A percentile compares a stretch with the other conserved stretches of the same genome.
phyloP scores from a whole-genome alignment of 176 grass and related monocot species.

The Dendrocalamus sinicus region DNA sequence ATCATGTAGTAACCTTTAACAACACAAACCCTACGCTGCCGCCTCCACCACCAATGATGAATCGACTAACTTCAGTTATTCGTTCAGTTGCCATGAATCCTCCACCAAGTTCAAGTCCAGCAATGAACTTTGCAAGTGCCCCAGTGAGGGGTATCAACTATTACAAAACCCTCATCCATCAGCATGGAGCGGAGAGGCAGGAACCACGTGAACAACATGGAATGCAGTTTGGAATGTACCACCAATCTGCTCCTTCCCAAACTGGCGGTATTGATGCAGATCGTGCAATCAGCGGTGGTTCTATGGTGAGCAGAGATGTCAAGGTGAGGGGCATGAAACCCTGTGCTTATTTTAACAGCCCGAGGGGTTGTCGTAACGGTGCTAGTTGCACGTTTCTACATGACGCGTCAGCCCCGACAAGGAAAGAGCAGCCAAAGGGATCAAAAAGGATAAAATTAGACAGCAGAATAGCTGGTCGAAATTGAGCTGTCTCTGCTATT shows the following conservation, averaged over 20 bases:
- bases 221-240: conserved; percentile 55
- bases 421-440: conserved; percentile 63
- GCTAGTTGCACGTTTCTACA: conserved; percentile 84
- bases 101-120: conserved; percentile 40
- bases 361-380: conserved; percentile 79
- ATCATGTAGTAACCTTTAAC: conserved; percentile 42
- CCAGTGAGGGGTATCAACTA: conserved; percentile 63
- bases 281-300: not conserved
- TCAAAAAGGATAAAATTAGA: conserved; percentile 89
- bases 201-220: conserved; percentile 44
- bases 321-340: conserved; percentile 66
- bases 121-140: conserved; percentile 38
- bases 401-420: conserved; percentile 49
- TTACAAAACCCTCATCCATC: conserved; percentile 80
- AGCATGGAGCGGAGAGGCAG: conserved; percentile 84
- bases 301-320: conserved; percentile 43
- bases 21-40: conserved; percentile 30
- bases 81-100: conserved; percentile 45
- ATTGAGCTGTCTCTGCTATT: conserved; percentile 37
- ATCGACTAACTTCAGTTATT: conserved; percentile 41
- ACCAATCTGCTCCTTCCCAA: conserved; percentile 36
- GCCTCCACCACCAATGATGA: conserved; percentile 48
- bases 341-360: conserved; percentile 82
- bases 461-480: conserved; percentile 70
- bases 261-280: conserved; percentile 40